These are phyloP conservation scores for Infundibulicybe gibba DNA, from an alignment of 768 basidiomycete genomes.

Conservation along the genomic window DNA sequence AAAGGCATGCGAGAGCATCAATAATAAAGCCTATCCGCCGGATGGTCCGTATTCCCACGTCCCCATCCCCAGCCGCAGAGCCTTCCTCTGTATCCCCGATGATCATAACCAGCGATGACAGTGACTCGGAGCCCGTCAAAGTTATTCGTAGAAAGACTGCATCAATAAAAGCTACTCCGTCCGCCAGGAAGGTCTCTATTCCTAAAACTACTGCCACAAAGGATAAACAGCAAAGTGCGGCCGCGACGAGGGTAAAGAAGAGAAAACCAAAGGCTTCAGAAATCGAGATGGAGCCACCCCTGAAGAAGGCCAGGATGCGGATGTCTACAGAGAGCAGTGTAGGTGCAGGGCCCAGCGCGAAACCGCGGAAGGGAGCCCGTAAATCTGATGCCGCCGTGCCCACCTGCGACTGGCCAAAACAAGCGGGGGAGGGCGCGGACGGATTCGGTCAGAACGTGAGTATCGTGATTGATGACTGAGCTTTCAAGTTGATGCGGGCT, in stretches of 20 bases:
- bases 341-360: not conserved
- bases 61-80: no score
- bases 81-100: no score
- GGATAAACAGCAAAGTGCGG: conserved; percentile 14
- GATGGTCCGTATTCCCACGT: no score
- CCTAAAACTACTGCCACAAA: not conserved
- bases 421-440: conserved; percentile 14
- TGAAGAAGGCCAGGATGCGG: conserved; percentile 23
- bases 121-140: no score
- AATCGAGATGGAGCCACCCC: conserved; percentile 20
- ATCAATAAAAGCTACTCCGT: no score
- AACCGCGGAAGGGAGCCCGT: conserved; percentile 1
- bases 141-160: no score
- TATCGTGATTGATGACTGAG: not conserved
- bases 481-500: no score
- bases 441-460: conserved; percentile 27
- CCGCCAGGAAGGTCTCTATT: not conserved
- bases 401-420: conserved; percentile 21
- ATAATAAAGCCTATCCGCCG: no score
- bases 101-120: no score
- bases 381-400: not conserved
- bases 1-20: no score
- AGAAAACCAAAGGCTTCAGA: conserved; percentile 17
- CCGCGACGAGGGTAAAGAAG: conserved; percentile 29
- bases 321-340: not conserved